Percentiles rank a stretch among this genome's conserved stretches.
Conservation (phyloP, 257 asterid genomes). For the Penstemon davidsonii region DNA sequence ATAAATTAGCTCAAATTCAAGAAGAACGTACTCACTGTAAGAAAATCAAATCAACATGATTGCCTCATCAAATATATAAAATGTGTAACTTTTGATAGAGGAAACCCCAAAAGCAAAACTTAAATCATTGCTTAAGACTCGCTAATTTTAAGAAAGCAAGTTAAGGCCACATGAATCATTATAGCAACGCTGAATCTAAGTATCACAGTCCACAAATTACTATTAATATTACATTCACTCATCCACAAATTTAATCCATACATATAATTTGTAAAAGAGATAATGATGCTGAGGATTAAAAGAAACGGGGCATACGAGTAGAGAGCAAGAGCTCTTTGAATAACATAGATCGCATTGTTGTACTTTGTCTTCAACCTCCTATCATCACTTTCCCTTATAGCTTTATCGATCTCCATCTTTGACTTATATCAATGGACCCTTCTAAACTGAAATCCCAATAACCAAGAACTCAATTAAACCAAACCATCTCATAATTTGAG, state of each 20-base stretch:
- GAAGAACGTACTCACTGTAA: not conserved
- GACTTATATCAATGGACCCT: conserved; percentile 26
- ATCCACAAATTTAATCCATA: not conserved
- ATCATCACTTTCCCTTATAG: conserved; percentile 73
- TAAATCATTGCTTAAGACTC: not conserved
- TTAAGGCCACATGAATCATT: not conserved
- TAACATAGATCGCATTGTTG: conserved; percentile 79
- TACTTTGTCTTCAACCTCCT: conserved; percentile 80
- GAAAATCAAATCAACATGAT: not conserved
- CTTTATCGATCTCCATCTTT: conserved; percentile 83
- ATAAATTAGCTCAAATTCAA: conserved; percentile 18
- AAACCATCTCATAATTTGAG: no score
- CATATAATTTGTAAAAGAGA: not conserved
- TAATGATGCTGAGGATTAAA: not conserved
- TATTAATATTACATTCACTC: not conserved
- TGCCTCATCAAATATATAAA: not conserved
- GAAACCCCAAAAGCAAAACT: conserved; percentile 20
- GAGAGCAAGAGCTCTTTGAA: conserved; percentile 83
- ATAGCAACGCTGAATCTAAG: not conserved
- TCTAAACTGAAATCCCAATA: conserved; percentile 21
- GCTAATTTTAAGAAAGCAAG: not conserved
- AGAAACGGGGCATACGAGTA: conserved; percentile 57
- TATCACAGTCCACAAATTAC: conserved; percentile 3
- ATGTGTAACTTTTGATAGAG: not conserved
- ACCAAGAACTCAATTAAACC: not conserved